These are phyloP conservation scores for Lentinula raphanica DNA, from an alignment of 768 basidiomycete genomes.

Conservation along the genomic window DNA sequence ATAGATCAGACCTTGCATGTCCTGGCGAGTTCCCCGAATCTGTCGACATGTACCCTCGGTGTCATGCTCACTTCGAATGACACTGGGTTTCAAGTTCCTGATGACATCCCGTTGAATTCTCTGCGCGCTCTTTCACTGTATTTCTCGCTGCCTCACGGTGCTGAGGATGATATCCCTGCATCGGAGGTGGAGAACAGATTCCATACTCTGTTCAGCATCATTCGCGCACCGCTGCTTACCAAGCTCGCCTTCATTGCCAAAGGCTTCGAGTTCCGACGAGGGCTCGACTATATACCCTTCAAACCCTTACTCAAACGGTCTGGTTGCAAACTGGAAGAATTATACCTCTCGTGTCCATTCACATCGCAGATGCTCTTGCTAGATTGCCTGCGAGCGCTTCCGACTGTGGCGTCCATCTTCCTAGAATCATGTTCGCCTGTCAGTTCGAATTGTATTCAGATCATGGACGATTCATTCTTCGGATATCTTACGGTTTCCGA, in stretches of 20 bases:
- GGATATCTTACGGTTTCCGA: neutral
- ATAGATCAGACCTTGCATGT: neutral
- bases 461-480: neutral
- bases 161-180: neutral
- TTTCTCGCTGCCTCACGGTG: neutral
- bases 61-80: neutral
- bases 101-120: neutral
- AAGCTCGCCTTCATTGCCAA: neutral
- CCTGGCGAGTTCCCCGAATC: conserved; percentile 3
- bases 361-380: neutral
- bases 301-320: neutral
- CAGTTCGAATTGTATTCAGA: neutral
- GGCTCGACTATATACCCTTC: neutral
- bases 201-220: neutral
- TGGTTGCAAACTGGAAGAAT: neutral
- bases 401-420: neutral
- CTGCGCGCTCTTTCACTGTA: neutral
- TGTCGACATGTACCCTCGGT: conserved; percentile 2
- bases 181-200: neutral
- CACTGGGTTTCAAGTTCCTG: neutral
- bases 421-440: neutral
- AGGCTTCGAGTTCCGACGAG: neutral
- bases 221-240: neutral
- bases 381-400: neutral
- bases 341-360: neutral